Evolutionary conservation across 257 asterid species (phyloP), one percentile per base, ranked within the genome.

Genomic region (Salvia rosmarinus): DNA sequence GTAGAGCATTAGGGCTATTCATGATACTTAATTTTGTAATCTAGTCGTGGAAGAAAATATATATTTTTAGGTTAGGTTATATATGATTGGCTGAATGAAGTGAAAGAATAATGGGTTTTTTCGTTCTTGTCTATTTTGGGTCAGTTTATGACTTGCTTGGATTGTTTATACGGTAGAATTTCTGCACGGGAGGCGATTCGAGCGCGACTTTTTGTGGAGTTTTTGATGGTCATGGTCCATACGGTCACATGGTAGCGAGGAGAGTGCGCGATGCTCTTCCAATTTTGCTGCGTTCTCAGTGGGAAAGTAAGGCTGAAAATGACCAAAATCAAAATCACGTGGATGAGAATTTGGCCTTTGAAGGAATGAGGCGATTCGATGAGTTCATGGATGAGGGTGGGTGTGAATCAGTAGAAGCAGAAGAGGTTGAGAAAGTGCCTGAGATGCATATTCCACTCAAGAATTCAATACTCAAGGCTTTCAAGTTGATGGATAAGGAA

Each of bases 181-280:
- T 87, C 80, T 85, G 86, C 34, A 71, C 86, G 71, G 85, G 90
- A 72, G 79, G 79, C 37, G 85, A 83, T 34, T 65, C 75, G 12
- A 79, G 67, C 46, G 84, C 96, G 30, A 86, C 86, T 0, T 89
- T 94, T 64, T 94, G 98, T 71, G 98, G 97, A 78, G 97, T 94
- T 57, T 94, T 89, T 71, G 98, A 94, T 77, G 98, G 98, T 5
- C 98, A 94, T 54, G 98, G 98, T 52, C 98, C 98, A 40, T 88
- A 86, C 67, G 98, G 97, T 49, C 98, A 94, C 82, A 82, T 90
- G 97, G 98, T 89, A 17, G 96, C 98, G 9, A 87, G 96, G 81
- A 94, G 79, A 86, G 97, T 94, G 51, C 80, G 98, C 30, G 98
- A 94, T 68, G 83, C 84, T 40, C 96, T 94, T 63, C 97, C 98